Percentiles rank a stretch among this genome's conserved stretches.
These are phyloP conservation scores for Cyberlindnera meyerae DNA, from an alignment of 805 yeast genomes.

Conservation along the genomic window DNA sequence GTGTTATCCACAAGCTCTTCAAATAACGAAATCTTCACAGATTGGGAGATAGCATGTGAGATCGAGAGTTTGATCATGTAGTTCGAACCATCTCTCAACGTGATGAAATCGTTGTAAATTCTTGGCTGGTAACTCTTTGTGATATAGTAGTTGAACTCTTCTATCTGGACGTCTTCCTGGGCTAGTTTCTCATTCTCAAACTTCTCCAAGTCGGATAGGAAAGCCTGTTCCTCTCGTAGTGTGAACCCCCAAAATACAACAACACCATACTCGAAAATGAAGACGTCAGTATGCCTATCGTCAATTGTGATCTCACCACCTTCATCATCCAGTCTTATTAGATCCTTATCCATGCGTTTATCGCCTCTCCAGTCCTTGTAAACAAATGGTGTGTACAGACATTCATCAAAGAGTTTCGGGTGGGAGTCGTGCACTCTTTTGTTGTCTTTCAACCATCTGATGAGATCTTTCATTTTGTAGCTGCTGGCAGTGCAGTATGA, in stretches of 20 bases:
- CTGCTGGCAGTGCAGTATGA: slow-evolving; percentile 96
- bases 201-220: slow-evolving; percentile 77
- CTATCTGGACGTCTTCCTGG: slow-evolving; percentile 86
- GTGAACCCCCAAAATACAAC: slow-evolving; percentile 95
- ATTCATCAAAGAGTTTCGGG: slow-evolving; percentile 90
- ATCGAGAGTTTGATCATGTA: slow-evolving; percentile 90
- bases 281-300: slow-evolving; percentile 69
- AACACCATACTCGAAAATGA: slow-evolving; percentile 95
- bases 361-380: slow-evolving; percentile 74
- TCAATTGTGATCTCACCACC: slow-evolving; percentile 94
- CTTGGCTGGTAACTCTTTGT: slow-evolving; percentile 94
- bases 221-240: slow-evolving; percentile 73
- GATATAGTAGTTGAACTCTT: slow-evolving; percentile 91
- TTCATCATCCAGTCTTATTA: slow-evolving; percentile 79
- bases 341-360: slow-evolving; percentile 37
- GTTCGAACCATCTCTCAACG: slow-evolving; percentile 81
- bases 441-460: slow-evolving; percentile 79
- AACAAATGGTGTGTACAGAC: slow-evolving; percentile 85
- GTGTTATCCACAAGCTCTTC: slow-evolving; percentile 96
- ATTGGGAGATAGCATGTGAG: slow-evolving; percentile 93
- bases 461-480: slow-evolving; percentile 80
- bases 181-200: slow-evolving; percentile 91
- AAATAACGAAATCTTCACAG: slow-evolving; percentile 90
- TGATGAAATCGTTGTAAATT: slow-evolving; percentile 90
- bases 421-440: slow-evolving; percentile 68